Evolutionary conservation across 1,284 basidiomycete genomes (phyloP), one percentile per base, ranked within the genome.

Genomic region (Neotropicomus parvogracilis): DNA sequence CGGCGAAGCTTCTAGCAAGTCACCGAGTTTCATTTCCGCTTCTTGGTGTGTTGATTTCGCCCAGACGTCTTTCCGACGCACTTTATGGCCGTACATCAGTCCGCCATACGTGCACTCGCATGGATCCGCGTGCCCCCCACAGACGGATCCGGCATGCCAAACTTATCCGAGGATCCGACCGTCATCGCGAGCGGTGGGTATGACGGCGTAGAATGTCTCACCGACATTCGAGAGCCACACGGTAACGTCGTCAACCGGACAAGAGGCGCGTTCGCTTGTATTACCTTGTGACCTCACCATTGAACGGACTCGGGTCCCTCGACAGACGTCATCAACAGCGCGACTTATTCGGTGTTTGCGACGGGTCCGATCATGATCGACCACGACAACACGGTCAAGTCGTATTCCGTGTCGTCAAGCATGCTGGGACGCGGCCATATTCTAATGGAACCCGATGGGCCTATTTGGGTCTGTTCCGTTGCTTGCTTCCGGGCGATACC

Each of bases 311-410:
- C 6, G 10, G 40, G 10, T 32, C 11, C 8, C 16, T 12, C 16
- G 28, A 31, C 48, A 90, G 88, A 91, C 62, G 81, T 87, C 6
- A 81, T 88, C 38, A 82, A 79, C 39, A 68, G 78, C 10, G 73
- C 88, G 52, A 69, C 78, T 3, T 89, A 78, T 64, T 85, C 85
- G 8, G 65, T 77, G 3, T 88, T 79, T 56, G 72, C 73, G 19
- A 81, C 81, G 3, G 85, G 85, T 0, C 77, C 80, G 1, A 74
- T 89, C 26, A 84, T 83, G 16, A 81, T 86, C 53, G 88, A 90
- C 60, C 83, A 87, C 54, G 87, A 91, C 54, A 87, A 87, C 56
- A 79, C 77, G 6, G 75, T 90, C 46, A 91, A 90, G 64, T 76
- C 77, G 1, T 88, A 83, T 62, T 81, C 84, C 4, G 68, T 83